Evolutionary conservation across 306 rosid species (phyloP), one percentile per base, ranked within the genome.

Genomic region (Sophora flavescens): DNA sequence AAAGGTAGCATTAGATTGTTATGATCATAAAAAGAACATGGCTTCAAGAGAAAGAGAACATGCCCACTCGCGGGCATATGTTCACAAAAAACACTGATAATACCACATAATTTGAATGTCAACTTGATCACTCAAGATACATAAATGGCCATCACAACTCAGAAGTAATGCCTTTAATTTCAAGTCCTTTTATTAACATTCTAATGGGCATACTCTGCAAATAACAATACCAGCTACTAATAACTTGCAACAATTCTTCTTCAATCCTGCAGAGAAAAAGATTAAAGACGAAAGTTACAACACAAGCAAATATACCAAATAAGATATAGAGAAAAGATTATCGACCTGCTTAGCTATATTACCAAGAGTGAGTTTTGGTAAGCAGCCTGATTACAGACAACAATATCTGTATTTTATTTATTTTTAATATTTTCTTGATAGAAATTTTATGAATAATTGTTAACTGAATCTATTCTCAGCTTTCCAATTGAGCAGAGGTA

Each of bases 241-340:
- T 16, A 13, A 51, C 73, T 67, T 74, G 16, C 53, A 30, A 42
- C 70, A 72, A 4, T 28, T 70, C 75, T 70, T 8, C 85, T 81
- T 82, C 79, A 85, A 6, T 85, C 86, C 88, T 85, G 71, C 82
- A 70, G 54, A 75, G 63, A 36, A 72, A 57, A 61, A n/a, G 35
- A 75, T 67, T 54, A 59, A 42, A 76, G 1, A 63, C 58, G 48
- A 1, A 67, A 76, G 74, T 72, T 62, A 62, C 30, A 38, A 41
- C 51, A 68, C 62, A 54, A 73, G 47, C 38, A 62, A 54, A 74
- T 35, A 64, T 47, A 76, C 26, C 14, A 50, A 58, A 48, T 14
- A 22, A 74, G 62, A 58, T 67, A 11, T 8, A 60, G 33, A 14
- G 47, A 57, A 48, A 44, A 52, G 8, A 67, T 64, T 36, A 65